phyloP scores from a whole-genome alignment of 805 yeast species.

The Saccharomycopsis schoenii region DNA sequence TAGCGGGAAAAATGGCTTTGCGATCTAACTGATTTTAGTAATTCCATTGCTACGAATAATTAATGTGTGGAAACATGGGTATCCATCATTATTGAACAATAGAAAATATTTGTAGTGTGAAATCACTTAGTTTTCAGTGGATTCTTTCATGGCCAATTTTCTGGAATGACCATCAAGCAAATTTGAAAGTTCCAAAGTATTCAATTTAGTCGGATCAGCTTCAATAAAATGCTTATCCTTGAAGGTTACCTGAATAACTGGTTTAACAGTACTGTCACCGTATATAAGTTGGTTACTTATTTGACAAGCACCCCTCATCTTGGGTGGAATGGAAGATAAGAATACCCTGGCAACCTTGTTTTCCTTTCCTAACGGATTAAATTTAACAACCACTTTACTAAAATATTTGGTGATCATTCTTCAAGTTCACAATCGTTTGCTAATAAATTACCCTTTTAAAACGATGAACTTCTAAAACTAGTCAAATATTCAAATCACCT shows the following conservation, averaged over 20 bases:
- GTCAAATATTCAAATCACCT: no score
- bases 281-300: slow-evolving; percentile 56
- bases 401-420: slow-evolving; percentile 86
- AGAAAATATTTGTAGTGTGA: background rate
- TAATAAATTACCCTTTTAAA: no score
- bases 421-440: background rate
- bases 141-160: slow-evolving; percentile 32
- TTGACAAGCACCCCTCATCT: slow-evolving; percentile 49
- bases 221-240: slow-evolving; percentile 67
- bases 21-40: no score
- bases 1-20: no score
- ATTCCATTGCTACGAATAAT: background rate
- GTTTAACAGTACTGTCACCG: slow-evolving; percentile 34
- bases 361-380: slow-evolving; percentile 67
- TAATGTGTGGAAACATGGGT: background rate
- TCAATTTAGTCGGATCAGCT: slow-evolving; percentile 51
- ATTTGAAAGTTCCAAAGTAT: slow-evolving; percentile 53
- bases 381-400: slow-evolving; percentile 61
- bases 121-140: slow-evolving; percentile 21
- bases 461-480: no score
- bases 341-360: slow-evolving; percentile 76
- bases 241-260: slow-evolving; percentile 65
- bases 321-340: slow-evolving; percentile 71
- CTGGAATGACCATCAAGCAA: slow-evolving; percentile 77
- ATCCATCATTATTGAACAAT: background rate